A percentile compares a stretch with the other conserved stretches of the same genome.
Evolutionary conservation across 345 rosid species (phyloP).

Genomic region (Durio zibethinus): DNA sequence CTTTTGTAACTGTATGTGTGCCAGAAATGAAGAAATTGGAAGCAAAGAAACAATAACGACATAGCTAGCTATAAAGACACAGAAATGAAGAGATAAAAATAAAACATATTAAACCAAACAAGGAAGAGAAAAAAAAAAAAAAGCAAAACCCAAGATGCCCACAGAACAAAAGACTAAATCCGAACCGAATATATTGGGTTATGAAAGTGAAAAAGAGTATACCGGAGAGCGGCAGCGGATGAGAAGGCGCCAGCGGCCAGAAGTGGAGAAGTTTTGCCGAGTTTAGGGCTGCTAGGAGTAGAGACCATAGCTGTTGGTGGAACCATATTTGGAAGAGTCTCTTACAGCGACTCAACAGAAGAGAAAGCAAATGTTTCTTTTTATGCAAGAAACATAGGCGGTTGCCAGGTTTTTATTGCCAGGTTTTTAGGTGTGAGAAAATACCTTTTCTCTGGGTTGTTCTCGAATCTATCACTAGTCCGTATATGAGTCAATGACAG

Average conservation of each 20-base stretch:
- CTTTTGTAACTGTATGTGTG: neutral
- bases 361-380: neutral
- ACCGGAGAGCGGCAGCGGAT: neutral
- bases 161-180: neutral
- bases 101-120: neutral
- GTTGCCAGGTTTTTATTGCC: neutral
- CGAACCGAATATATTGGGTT: neutral
- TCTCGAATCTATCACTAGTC: neutral
- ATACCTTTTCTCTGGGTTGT: neutral
- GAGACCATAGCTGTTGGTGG: neutral
- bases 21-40: neutral
- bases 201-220: neutral
- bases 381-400: neutral
- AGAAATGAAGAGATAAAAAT: neutral
- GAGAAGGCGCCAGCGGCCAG: neutral
- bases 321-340: neutral
- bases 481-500: neutral
- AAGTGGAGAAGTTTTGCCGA: neutral
- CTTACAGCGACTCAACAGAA: neutral
- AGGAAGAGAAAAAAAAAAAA: neutral
- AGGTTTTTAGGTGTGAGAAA: too few species aligned
- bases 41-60: neutral
- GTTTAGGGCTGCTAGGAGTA: neutral
- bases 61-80: neutral
- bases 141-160: neutral